Evolutionary conservation across 2,329 filamentous ascomycete species (phyloP), one percentile per base, ranked within the genome.

Genomic region (Cryphonectria parasitica): DNA sequence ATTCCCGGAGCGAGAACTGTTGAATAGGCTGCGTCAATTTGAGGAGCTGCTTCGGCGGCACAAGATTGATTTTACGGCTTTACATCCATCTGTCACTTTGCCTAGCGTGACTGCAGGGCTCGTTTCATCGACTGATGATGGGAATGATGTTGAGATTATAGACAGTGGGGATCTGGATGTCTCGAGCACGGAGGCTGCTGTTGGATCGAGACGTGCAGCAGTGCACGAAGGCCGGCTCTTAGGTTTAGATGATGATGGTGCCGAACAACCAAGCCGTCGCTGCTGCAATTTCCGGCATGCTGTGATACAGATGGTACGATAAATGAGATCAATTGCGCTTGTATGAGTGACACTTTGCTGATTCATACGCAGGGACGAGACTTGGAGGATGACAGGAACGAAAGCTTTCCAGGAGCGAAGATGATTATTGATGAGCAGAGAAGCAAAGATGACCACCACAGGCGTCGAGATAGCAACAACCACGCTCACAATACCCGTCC

Each of bases 1-100:
- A 5, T 88, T 89, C 68, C 83, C 87, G 0, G 89, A 92, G 77
- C 82, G 84, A 70, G 87, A 88, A 25, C 78, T 91, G 25, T 77
- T 91, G 39, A 85, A 88, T 1, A 86, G 87, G 0, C 76, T 91
- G 13, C 83, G 82, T 17, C 77, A 81, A 0, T 91, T 90, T 72
- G 89, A 91, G 76, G 77, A 78, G 17, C 77, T 91, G 39, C 83
- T 91, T 8, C 82, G 81, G 17, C 78, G 86, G 71, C 83, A 90
- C 70, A 82, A 86, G 45, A 82, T 91, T 69, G 72, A 78, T 0
- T 91, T 91, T 73, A 84, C 90, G 36, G 78, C 82, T 0, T 75
- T 84, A 0, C 80, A 80, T 45, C 74, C 71, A 17, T 66, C 66
- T 2, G n/a, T 17, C 4, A 73, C 72, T 64, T 71, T 69, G 31